phyloP scores from a whole-genome alignment of 2,329 filamentous ascomycete species.

The Pleoardoris graminearum region DNA sequence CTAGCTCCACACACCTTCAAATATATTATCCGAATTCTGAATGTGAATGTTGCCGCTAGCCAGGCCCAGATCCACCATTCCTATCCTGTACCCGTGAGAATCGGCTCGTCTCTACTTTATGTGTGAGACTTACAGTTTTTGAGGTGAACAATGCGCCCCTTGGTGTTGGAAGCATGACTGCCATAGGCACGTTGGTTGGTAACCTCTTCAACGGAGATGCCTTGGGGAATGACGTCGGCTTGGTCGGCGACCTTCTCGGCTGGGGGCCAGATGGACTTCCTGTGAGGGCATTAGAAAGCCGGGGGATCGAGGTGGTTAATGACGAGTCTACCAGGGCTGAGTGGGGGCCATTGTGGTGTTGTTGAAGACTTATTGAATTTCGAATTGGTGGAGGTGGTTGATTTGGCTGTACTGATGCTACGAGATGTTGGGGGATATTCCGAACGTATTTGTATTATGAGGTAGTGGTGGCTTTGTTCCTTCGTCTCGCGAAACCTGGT shows the following conservation, averaged over 20 bases:
- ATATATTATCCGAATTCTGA: no score
- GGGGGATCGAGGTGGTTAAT: constrained; percentile 15
- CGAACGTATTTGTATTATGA: background rate
- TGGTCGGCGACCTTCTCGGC: constrained; percentile 11
- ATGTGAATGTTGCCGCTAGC: no score
- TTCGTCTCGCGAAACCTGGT: background rate
- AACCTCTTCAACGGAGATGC: constrained; percentile 12
- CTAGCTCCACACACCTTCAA: no score
- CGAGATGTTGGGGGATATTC: background rate
- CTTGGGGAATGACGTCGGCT: constrained; percentile 9
- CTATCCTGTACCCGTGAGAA: background rate
- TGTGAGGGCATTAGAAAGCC: constrained; percentile 44
- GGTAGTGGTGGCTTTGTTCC: background rate
- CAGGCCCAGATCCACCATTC: background rate
- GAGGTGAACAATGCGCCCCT: constrained; percentile 14
- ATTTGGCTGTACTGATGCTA: background rate
- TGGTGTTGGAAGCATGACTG: constrained; percentile 16
- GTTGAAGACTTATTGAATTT: background rate
- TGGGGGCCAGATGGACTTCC: constrained; percentile 16
- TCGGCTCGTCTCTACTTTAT: background rate
- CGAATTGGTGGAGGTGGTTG: constrained; percentile 1
- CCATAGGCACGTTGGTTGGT: constrained; percentile 15
- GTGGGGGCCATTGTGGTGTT: constrained; percentile 40
- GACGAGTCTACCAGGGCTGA: constrained; percentile 52
- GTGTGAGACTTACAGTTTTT: constrained; percentile 1